Base-by-base conservation (phyloP, 148 eudicot species). In the Vaccinium macrocarpon region DNA sequence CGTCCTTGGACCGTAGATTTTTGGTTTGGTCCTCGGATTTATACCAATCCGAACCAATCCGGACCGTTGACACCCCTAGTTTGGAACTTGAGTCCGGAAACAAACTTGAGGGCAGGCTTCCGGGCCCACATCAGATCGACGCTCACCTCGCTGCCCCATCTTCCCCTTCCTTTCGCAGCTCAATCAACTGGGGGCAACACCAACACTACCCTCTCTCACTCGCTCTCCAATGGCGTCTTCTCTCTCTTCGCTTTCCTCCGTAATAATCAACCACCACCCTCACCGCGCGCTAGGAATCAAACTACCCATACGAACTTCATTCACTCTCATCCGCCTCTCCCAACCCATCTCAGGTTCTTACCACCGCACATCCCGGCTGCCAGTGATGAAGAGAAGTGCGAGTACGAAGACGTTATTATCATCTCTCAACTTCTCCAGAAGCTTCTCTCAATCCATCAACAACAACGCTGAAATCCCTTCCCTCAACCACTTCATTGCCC, bases 401-500 rank as follows among this genome's bases (percentile, higher is more conserved):
- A 64, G 12, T 9, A 71, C 32, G 68, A 74, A 52, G 19, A 62
- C 82, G n/a, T 72, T 78, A 70, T 85, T 90, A 19, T 18, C 42
- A 12, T 29, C 73, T 68, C 48, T 85, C 64, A 52, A 83, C 78
- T 21, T 86, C 50, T 88, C 95, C 61, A 88, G 92, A 77, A 86
- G 56, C 38, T 89, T 91, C 81, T 92, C 90, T 8, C 88, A 73
- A n/a, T 84, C 68, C 48, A 4, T 13, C 82, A 81, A 35, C 56
- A 55, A 75, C 7, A 19, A 8, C 1, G 19, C 42, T 15, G 88
- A 92, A 70, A 66, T 38, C 68, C 89, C 91, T 18, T 82, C 82
- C 46, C 91, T 94, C 80, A 91, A 83, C 27, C 92, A 88, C 81
- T 94, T 95, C 83, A 85, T 89, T 32, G 82, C 87, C 73, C 86